Conservation (phyloP, 345 rosid genomes). For the Stellera chamaejasme region DNA sequence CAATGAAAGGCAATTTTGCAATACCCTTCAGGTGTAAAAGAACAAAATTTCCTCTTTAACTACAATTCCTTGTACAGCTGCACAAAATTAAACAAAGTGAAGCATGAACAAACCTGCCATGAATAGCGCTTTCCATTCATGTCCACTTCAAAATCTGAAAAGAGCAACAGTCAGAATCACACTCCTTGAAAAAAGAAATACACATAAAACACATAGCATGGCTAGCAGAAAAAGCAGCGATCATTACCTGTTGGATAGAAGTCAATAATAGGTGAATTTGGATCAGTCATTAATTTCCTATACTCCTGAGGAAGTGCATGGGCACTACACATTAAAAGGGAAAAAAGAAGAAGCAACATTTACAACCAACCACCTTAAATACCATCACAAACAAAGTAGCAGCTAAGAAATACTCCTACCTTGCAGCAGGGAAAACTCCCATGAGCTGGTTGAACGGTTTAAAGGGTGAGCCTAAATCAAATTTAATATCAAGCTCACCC, state of each 20-base stretch:
- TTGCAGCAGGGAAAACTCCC: slow-evolving; percentile 95
- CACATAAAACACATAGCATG: slow-evolving; percentile 6
- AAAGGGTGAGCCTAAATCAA: slow-evolving; percentile 75
- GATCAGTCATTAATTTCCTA: slow-evolving; percentile 80
- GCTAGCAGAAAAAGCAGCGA: slow-evolving; percentile 10
- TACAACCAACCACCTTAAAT: slow-evolving; percentile 8
- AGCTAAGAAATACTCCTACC: slow-evolving; percentile 27
- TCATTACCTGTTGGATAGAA: slow-evolving; percentile 76
- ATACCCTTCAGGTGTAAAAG: slow-evolving; percentile 43
- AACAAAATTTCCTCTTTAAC: not conserved
- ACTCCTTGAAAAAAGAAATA: not conserved
- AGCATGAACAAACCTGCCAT: slow-evolving; percentile 65
- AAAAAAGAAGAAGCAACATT: slow-evolving; percentile 1
- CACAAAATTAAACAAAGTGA: slow-evolving; percentile 7
- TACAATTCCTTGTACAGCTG: not conserved
- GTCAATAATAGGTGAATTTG: slow-evolving; percentile 71
- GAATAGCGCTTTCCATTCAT: slow-evolving; percentile 88
- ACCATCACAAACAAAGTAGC: not conserved
- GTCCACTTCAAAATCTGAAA: slow-evolving; percentile 81
- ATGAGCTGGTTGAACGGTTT: slow-evolving; percentile 91
- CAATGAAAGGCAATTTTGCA: slow-evolving; percentile 87
- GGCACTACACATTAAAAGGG: slow-evolving; percentile 36
- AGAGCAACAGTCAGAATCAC: slow-evolving; percentile 10
- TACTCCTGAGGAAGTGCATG: slow-evolving; percentile 89
- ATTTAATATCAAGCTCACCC: slow-evolving; percentile 51